Evolutionary conservation across 306 rosid species (phyloP).

Genomic region (Quercus gilva): DNA sequence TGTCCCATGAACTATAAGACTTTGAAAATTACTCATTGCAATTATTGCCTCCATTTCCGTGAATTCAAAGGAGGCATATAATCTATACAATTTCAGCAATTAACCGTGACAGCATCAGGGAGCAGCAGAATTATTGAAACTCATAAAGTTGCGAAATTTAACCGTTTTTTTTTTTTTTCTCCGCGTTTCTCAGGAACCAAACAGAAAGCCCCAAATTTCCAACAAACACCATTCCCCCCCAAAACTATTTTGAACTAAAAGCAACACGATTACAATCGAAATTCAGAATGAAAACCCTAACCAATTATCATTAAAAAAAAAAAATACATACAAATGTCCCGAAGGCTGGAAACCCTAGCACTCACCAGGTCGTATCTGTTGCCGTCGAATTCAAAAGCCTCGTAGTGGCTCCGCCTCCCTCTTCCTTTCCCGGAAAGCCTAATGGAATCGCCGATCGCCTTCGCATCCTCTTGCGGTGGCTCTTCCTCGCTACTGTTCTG

Average conservation of each 20-base stretch:
- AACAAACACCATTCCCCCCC: background rate
- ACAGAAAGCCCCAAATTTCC: background rate
- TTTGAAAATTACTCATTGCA: no score
- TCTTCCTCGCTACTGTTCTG: slow-evolving; percentile 34
- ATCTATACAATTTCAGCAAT: no score
- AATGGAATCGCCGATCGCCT: slow-evolving; percentile 67
- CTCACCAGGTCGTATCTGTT: slow-evolving; percentile 68
- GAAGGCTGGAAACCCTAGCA: background rate
- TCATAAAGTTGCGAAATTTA: no score
- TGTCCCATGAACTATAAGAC: no score
- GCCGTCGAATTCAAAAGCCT: slow-evolving; percentile 74
- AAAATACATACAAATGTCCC: no score
- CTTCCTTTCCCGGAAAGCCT: slow-evolving; percentile 80
- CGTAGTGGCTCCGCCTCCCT: slow-evolving; percentile 58
- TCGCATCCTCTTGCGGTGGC: slow-evolving; percentile 53
- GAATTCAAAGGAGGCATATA: no score
- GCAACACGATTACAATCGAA: background rate
- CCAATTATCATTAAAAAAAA: background rate
- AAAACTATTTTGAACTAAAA: background rate
- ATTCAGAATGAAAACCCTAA: slow-evolving; percentile 7
- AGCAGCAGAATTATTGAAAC: no score
- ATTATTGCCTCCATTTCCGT: no score
- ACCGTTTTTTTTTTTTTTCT: background rate
- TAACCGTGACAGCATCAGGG: no score
- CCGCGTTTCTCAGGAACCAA: background rate